Base-by-base conservation (phyloP, 2,329 filamentous ascomycete species). In the Kalaharituber pfeilii region DNA sequence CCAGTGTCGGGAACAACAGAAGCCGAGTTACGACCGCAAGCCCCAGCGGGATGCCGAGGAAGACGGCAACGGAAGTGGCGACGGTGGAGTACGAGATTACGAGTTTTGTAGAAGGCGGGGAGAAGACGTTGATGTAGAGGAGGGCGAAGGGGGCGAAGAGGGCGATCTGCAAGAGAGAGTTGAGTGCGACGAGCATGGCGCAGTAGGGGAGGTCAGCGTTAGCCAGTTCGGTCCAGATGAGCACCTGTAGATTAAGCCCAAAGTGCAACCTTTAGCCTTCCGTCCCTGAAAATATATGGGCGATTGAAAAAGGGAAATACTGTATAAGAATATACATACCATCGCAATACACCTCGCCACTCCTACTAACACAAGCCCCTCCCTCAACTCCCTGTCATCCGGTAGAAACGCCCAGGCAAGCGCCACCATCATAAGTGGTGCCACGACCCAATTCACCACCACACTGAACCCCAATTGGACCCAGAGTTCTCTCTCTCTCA, bases 281-380 rank as follows among this genome's bases (percentile, higher is more conserved):
- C 33, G 8, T 3, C 4, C 20, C 7, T 18, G 7, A 39, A 20
- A 13, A 44, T 25, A 25, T 39, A 26, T 28, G 26, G 29, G 49
- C 74, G 3, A 76, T 62, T 1, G 75, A 69, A 49, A 20, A 39
- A 49, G 18, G 4, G 8, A 29, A 36, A 36, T 6, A 20, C 4
- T 47, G 42, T 20, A 15, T 22, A 25, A 22, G 18, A 39, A 18
- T 15, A 42, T 39, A 60, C 68, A 56, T 66, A 82, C 85, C 86
- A 94, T 94, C 28, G 86, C 86, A 58, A 94, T 94, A 62, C 87
- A 94, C 52, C 87, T 72, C 4, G 84, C 87, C 1, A 94, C 71
- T 0, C 87, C 86, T 0, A 94, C 86, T 5, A 94, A 76, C 33
- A 91, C 85, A 2, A 91, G 70, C 0, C 85, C 86, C 39, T 78